Evolutionary conservation across 352 stramenopile species (phyloP), one percentile per base, ranked within the genome.

Genomic region (Phytopythium chamaehyphon): DNA sequence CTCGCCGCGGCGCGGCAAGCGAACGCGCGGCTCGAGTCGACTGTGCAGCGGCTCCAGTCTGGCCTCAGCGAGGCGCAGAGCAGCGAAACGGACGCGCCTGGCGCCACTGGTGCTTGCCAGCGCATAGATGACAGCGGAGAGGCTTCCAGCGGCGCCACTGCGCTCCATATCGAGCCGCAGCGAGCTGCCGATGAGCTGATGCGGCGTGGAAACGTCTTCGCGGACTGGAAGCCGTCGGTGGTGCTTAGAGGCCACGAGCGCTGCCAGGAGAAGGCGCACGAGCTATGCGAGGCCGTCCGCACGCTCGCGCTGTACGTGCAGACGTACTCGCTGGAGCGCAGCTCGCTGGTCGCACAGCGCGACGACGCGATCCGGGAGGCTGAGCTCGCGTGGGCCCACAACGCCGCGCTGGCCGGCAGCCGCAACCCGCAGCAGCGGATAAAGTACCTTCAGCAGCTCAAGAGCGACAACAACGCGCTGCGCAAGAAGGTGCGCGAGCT

Each of bases 351-450:
- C 36, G 43, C 56, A 8, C 73, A 91, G 59, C 76, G 76, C 2
- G 72, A 89, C 46, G 76, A 89, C 26, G 81, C 77, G 0, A 61
- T 82, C 15, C 56, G 53, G 14, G 84, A 77, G 0, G 75, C 73
- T 1, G 65, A 88, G 35, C 64, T 60, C 23, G 81, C 77, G 37
- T 80, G 79, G 68, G 55, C 66, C 14, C 57, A 84, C 36, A 91
- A 86, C 49, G 60, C 71, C 1, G 73, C 69, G 47, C 59, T 91
- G 0, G 76, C 70, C 0, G 65, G 81, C 12, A 86, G 80, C 42
- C 70, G 61, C 57, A 89, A 91, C 55, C 67, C 69, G 5, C 74
- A 87, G 51, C 72, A 83, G 55, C 78, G 79, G 48, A 91, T 89
- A 61, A 77, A 79, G 63, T 91, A 91, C 53, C 35, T 88, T 19